These are phyloP conservation scores for Thamnidium elegans DNA, from an alignment of 192 early-diverging fungal genomes.

Conservation along the genomic window DNA sequence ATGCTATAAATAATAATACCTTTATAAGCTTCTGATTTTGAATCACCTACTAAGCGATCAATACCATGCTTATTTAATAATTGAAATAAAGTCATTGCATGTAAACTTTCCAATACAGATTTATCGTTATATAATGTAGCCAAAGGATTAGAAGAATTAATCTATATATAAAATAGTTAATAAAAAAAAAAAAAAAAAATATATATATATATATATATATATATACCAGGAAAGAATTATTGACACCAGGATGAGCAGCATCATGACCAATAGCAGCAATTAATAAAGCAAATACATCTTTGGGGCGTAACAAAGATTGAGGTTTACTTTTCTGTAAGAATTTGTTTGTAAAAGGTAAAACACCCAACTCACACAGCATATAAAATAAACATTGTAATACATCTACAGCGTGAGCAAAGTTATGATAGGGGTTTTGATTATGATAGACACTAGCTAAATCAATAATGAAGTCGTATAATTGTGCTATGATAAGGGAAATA, in stretches of 20 bases:
- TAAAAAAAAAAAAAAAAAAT: slow-evolving; percentile 2
- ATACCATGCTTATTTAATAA: slow-evolving; percentile 58
- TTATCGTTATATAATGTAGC: slow-evolving; percentile 89
- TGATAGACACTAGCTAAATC: slow-evolving; percentile 55
- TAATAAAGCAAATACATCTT: slow-evolving; percentile 71
- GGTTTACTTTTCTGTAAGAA: slow-evolving; percentile 22
- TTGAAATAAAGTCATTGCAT: slow-evolving; percentile 70
- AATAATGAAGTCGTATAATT: slow-evolving; percentile 52
- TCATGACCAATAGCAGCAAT: slow-evolving; percentile 79
- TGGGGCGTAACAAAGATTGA: slow-evolving; percentile 44
- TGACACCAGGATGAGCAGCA: slow-evolving; percentile 90
- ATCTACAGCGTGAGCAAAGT: slow-evolving; percentile 93
- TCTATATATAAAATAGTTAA: slow-evolving; percentile 29
- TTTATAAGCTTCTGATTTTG: slow-evolving; percentile 19
- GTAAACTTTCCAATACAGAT: slow-evolving; percentile 92
- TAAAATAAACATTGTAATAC: slow-evolving; percentile 89
- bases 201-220: no score
- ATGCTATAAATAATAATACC: slow-evolving; percentile 6
- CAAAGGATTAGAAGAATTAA: slow-evolving; percentile 72
- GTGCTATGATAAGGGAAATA: slow-evolving; percentile 31
- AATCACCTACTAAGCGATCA: slow-evolving; percentile 7
- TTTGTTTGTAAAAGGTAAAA: slow-evolving; percentile 39
- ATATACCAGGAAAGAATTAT: slow-evolving; percentile 83
- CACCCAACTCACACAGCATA: slow-evolving; percentile 65
- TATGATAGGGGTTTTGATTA: slow-evolving; percentile 86